Base-by-base conservation (phyloP, 2,329 filamentous ascomycete genomes). In the Calonectria montana region DNA sequence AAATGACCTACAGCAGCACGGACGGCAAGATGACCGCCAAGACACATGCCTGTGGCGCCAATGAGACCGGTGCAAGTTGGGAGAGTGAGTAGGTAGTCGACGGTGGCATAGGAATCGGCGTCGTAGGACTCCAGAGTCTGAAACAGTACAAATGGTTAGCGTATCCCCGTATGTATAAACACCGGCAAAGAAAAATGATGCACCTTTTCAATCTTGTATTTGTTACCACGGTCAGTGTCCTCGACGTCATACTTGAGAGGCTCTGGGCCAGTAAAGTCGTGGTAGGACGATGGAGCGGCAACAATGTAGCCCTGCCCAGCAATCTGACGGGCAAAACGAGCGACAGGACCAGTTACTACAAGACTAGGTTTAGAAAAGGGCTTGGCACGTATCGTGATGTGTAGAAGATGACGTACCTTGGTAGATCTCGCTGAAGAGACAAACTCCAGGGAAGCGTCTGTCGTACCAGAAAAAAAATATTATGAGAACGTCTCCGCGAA, bases 281-380 rank as follows among this genome's bases (percentile, higher is more conserved):
- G 96, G 84, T 98, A 98, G 37, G 93, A 96, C 41, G 94, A 97
- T 0, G 95, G 95, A 0, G 95, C 95, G 12, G 94, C 96, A 76
- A 96, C 95, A 77, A 98, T 97, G 86, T 97, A 98, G 79, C 96
- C 96, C 76, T 97, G 94, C 3, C 94, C 94, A 45, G 95, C 94
- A 78, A 98, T 98, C 82, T 98, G 95, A 72, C 96, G 92, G 64
- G 94, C 95, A 80, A 98, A 98, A 65, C 96, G 92, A 72, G 93
- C 90, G 29, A 98, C 96, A 2, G 96, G 96, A 2, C 96, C 96
- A 70, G 96, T 97, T 21, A 98, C 96, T 96, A 74, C 43, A 65
- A 47, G 25, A 10, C 21, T 9, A 31, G 8, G 15, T 45, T 45
- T 43, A 63, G 50, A 23, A 59, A 13, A 13, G 5, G 37, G 53